A percentile compares a stretch with the other conserved stretches of the same genome.
Conservation (phyloP, 345 rosid species). For the Gossypium rotundifolium region DNA sequence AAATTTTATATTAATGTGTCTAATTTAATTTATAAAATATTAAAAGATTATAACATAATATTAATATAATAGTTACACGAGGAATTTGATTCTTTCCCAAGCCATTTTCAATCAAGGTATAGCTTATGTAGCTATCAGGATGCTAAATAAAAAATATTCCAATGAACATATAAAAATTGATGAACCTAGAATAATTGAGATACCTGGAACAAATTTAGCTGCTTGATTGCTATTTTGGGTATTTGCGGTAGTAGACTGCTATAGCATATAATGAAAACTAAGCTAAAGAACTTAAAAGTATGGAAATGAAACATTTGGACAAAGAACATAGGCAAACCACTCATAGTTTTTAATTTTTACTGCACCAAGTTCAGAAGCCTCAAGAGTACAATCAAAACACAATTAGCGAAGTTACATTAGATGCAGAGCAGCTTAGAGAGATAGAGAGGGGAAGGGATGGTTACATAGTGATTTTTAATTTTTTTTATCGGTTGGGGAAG, state of each 20-base stretch:
- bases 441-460: not conserved
- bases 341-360: not conserved
- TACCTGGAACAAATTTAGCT: not conserved
- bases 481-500: not conserved
- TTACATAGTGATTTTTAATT: not conserved
- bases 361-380: not conserved
- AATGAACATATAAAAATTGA: not conserved
- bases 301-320: not conserved
- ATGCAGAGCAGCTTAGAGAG: not conserved
- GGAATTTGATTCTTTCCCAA: slow-evolving; percentile 2
- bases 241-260: not conserved
- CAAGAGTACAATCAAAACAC: not conserved
- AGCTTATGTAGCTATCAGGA: not conserved
- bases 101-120: not conserved
- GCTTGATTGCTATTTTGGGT: not conserved
- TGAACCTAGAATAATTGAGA: not conserved
- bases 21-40: too few species aligned
- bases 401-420: not conserved
- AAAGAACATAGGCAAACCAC: not conserved
- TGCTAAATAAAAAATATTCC: not conserved
- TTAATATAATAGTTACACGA: too few species aligned
- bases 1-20: too few species aligned
- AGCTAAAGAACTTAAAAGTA: not conserved
- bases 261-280: not conserved
- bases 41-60: too few species aligned